Conservation (phyloP, 2,329 filamentous ascomycete species). For the Penicillium sp. region DNA sequence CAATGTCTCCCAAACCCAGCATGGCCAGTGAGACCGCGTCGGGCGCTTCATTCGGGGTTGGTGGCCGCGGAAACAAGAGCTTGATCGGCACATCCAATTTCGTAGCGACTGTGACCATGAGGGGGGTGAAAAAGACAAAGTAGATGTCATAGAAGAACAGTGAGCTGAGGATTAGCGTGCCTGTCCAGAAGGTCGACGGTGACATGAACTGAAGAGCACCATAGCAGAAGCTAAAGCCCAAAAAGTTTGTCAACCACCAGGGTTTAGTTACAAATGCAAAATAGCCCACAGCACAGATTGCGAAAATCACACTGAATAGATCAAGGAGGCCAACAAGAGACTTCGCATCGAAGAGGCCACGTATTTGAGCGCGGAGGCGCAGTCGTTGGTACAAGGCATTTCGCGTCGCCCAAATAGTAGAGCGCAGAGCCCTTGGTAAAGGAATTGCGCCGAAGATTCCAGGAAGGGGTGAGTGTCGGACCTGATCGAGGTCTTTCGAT, state of each 20-base stretch:
- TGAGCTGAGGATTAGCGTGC: conserved; percentile 67
- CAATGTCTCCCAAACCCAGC: conserved; percentile 89
- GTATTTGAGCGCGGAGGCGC: conserved; percentile 49
- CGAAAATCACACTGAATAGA: conserved; percentile 51
- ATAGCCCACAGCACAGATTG: conserved; percentile 56
- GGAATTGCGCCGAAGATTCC: conserved; percentile 46
- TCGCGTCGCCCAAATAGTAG: conserved; percentile 47
- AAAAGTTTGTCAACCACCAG: conserved; percentile 73
- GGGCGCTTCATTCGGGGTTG: conserved; percentile 42
- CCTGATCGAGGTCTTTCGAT: conserved; percentile 9
- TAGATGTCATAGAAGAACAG: conserved; percentile 95
- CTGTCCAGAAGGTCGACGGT: conserved; percentile 79
- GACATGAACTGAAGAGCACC: conserved; percentile 75
- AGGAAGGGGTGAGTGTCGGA: conserved; percentile 47
- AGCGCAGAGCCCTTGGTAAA: conserved; percentile 35
- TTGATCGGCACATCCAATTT: conserved; percentile 90
- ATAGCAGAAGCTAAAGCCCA: conserved; percentile 85
- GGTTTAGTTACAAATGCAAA: conserved; percentile 57
- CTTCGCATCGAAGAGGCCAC: conserved; percentile 46
- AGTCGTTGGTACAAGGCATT: conserved; percentile 48
- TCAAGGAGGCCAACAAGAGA: conserved; percentile 42
- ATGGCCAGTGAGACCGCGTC: conserved; percentile 54
- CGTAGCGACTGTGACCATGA: conserved; percentile 64
- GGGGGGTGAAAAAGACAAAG: conserved; percentile 51
- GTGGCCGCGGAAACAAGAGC: conserved; percentile 69